A percentile compares a stretch with the other conserved stretches of the same genome.
phyloP scores from a whole-genome alignment of 2,329 filamentous ascomycete genomes.

The Lecanicillium sp. region DNA sequence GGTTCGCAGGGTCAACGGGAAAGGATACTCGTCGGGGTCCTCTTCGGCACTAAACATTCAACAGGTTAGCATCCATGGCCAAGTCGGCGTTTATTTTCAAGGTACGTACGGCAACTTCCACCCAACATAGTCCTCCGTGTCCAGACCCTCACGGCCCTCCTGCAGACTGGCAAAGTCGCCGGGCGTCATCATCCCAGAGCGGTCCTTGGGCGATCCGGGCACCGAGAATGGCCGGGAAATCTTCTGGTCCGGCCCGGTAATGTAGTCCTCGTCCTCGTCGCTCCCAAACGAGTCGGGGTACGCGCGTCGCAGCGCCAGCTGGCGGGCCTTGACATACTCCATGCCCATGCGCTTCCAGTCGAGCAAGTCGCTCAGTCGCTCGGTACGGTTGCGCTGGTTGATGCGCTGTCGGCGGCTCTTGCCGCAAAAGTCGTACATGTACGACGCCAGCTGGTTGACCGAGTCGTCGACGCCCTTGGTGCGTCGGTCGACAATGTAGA shows the following conservation, averaged over 20 bases:
- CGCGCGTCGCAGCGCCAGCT: slow-evolving; percentile 82
- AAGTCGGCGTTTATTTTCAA: background rate
- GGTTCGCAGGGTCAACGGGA: slow-evolving; percentile 49
- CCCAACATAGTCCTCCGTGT: slow-evolving; percentile 93
- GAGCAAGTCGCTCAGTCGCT: slow-evolving; percentile 85
- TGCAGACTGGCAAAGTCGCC: slow-evolving; percentile 96
- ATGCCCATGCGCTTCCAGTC: slow-evolving; percentile 99
- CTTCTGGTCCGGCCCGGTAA: slow-evolving; percentile 89
- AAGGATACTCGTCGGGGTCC: slow-evolving; percentile 67
- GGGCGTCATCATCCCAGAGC: slow-evolving; percentile 96
- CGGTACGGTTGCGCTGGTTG: slow-evolving; percentile 96
- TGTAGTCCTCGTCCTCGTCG: slow-evolving; percentile 80
- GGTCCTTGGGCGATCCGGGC: slow-evolving; percentile 83
- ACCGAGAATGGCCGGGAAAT: slow-evolving; percentile 91
- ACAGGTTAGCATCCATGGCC: background rate
- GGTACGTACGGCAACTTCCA: slow-evolving; percentile 92
- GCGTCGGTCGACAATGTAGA: slow-evolving; percentile 95
- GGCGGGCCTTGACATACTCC: slow-evolving; percentile 97
- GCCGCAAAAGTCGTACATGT: slow-evolving; percentile 85
- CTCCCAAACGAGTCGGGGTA: slow-evolving; percentile 81
- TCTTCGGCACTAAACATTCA: slow-evolving; percentile 67
- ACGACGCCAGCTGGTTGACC: slow-evolving; percentile 82
- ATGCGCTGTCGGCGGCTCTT: slow-evolving; percentile 96
- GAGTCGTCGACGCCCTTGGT: slow-evolving; percentile 96
- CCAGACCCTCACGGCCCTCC: slow-evolving; percentile 86